Base-by-base conservation (phyloP, 495 filamentous ascomycete genomes). In the Endocarpon pusillum region DNA sequence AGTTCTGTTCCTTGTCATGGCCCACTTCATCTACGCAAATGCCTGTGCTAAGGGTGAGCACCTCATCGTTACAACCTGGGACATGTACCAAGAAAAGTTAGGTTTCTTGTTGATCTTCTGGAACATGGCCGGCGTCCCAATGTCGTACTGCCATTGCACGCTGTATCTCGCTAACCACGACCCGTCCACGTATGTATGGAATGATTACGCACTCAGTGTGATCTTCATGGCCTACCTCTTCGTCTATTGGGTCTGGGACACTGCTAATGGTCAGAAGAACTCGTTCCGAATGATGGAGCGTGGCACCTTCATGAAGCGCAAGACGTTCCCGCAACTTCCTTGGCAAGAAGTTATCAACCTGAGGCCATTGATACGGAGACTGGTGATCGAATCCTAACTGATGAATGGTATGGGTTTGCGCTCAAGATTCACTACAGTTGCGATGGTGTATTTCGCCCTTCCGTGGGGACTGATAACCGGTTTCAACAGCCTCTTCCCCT, bases 91-190 rank as follows among this genome's bases (percentile, higher is more conserved):
- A 51, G 89, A 97, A 62, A 97, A 96, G 62, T 91, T 84, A 73
- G 89, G 89, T 38, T 97, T 94, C 61, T 91, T 97, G 87, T 68
- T 97, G 38, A 94, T 93, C 51, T 97, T 97, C 69, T 97, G 89
- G 89, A 97, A 97, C 57, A 63, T 97, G 46, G 83, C 84, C 34
- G 89, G 89, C 36, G 89, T 97, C 3, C 89, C 89, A 2, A 67
- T 96, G 32, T 81, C 71, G 19, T 97, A 97, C 64, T 94, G 87
- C 59, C 87, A 97, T 62, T 89, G 80, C 64, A 82, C 78, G 18
- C 57, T 97, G 43, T 96, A 85, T 57, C 71, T 97, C 37, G 86
- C 82, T 32, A 82, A 75, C 52, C 82, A 92, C 52, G 51, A 77
- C 34, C 85, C 89, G 1, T 66, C 69, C 15, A 67, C 62, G 5